Evolutionary conservation across 352 stramenopile species (phyloP).

Genomic region (Phytopythium sindhum): DNA sequence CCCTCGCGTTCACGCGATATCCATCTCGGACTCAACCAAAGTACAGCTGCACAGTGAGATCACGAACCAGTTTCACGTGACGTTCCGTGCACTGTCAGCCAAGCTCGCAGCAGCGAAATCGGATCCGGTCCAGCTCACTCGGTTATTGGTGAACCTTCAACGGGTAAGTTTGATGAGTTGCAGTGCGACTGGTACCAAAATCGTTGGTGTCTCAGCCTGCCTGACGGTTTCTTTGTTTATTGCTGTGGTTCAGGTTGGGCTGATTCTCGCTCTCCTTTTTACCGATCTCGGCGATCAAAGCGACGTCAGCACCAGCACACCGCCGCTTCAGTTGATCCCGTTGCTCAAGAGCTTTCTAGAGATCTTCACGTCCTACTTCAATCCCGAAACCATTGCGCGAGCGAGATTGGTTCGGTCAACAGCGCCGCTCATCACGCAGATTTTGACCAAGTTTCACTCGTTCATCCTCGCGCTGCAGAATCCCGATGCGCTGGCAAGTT

Average conservation of each 20-base stretch:
- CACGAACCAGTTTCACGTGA: background rate
- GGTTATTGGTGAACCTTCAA: constrained; percentile 12
- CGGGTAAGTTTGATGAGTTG: background rate
- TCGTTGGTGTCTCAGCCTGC: background rate
- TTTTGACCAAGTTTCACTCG: constrained; percentile 46
- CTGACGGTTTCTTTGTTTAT: constrained; percentile 2
- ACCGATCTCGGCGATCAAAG: constrained; percentile 19
- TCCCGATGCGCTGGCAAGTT: constrained; percentile 19
- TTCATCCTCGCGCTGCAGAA: constrained; percentile 75
- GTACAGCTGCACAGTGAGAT: background rate
- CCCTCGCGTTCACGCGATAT: background rate
- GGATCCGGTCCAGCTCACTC: constrained; percentile 17
- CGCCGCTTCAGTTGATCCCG: constrained; percentile 17
- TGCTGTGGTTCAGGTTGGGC: constrained; percentile 24
- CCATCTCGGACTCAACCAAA: constrained; percentile 6
- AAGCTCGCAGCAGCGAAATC: constrained; percentile 3
- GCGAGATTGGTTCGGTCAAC: constrained; percentile 30
- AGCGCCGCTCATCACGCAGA: constrained; percentile 27
- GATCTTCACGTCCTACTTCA: constrained; percentile 48
- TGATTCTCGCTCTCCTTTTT: constrained; percentile 38
- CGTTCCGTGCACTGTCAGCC: background rate
- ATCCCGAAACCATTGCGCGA: constrained; percentile 33
- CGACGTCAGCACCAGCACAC: constrained; percentile 1
- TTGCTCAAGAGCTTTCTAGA: constrained; percentile 46
- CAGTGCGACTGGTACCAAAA: background rate